Percentiles rank a stretch among this genome's conserved stretches.
Conservation (phyloP, 2,329 filamentous ascomycete species). For the Cordyceps farinosa region DNA sequence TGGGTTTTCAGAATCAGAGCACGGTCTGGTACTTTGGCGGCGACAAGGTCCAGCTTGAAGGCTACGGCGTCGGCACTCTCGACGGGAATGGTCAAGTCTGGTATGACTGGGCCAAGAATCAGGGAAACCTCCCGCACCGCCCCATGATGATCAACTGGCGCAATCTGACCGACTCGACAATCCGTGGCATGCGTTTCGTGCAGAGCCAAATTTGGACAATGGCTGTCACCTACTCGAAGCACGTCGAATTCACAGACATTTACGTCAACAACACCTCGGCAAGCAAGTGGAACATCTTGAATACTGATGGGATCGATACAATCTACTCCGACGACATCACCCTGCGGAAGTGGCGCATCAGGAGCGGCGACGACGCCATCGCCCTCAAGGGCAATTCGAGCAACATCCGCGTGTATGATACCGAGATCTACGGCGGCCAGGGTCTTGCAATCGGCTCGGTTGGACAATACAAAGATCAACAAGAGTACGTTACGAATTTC, state of each 20-base stretch:
- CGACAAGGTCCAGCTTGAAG: conserved; percentile 45
- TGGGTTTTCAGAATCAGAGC: conserved; percentile 54
- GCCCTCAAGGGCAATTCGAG: conserved; percentile 54
- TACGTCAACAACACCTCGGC: conserved; percentile 48
- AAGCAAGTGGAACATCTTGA: conserved; percentile 32
- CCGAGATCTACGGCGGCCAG: conserved; percentile 45
- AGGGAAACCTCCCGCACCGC: conserved; percentile 45
- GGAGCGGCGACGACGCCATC: conserved; percentile 53
- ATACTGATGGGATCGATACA: conserved; percentile 48
- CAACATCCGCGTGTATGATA: conserved; percentile 49
- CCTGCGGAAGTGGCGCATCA: conserved; percentile 47
- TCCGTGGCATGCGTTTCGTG: conserved; percentile 48
- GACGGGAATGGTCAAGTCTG: conserved; percentile 59
- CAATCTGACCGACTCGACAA: conserved; percentile 43
- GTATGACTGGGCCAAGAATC: conserved; percentile 49
- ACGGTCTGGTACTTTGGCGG: conserved; percentile 55
- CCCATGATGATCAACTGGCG: conserved; percentile 49
- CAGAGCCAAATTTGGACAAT: conserved; percentile 61
- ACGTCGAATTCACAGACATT: conserved; percentile 47
- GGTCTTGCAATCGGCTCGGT: conserved; percentile 57
- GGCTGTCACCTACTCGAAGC: conserved; percentile 46
- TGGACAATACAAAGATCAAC: conserved; percentile 48
- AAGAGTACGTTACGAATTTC: conserved; percentile 49
- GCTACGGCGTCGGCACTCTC: conserved; percentile 49
- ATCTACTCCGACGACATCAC: conserved; percentile 50